phyloP scores from a whole-genome alignment of 352 stramenopile genomes.

The Aphanomyces astaci region DNA sequence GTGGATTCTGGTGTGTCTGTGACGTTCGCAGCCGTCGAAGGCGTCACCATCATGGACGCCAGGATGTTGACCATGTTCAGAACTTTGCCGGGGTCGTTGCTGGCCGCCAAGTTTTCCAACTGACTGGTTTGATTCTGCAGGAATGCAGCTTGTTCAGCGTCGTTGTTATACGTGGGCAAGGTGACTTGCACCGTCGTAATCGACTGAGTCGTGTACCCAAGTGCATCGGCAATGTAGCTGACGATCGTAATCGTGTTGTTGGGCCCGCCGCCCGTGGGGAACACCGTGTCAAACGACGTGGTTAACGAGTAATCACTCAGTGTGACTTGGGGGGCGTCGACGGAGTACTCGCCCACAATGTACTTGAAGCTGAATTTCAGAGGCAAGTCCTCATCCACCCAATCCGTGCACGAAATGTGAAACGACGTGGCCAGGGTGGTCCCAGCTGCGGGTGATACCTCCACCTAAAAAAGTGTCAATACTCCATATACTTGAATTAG shows the following conservation, averaged over 20 bases:
- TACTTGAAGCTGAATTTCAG: constrained; percentile 69
- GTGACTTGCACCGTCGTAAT: constrained; percentile 30
- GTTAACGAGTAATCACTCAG: constrained; percentile 47
- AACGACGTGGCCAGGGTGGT: constrained; percentile 52
- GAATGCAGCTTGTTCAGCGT: neutral
- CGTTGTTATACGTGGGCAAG: neutral
- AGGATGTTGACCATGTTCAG: constrained; percentile 41
- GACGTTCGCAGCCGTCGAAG: neutral
- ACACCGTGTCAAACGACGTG: constrained; percentile 41
- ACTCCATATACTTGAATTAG: no score
- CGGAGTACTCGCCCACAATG: constrained; percentile 48
- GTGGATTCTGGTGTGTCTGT: neutral
- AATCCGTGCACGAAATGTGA: constrained; percentile 37
- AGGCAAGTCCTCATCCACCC: constrained; percentile 58
- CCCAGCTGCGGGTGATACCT: constrained; percentile 34
- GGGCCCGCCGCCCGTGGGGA: constrained; percentile 42
- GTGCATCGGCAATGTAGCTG: constrained; percentile 47
- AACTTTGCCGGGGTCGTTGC: constrained; percentile 42
- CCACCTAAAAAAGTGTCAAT: constrained; percentile 29
- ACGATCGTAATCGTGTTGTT: constrained; percentile 61
- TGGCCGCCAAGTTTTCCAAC: neutral
- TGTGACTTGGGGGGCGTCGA: constrained; percentile 39
- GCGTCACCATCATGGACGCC: neutral
- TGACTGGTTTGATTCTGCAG: neutral
- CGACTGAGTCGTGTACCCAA: constrained; percentile 40